phyloP scores from a whole-genome alignment of 2,329 filamentous ascomycete species.

The Rhytidhysteron rufulum region DNA sequence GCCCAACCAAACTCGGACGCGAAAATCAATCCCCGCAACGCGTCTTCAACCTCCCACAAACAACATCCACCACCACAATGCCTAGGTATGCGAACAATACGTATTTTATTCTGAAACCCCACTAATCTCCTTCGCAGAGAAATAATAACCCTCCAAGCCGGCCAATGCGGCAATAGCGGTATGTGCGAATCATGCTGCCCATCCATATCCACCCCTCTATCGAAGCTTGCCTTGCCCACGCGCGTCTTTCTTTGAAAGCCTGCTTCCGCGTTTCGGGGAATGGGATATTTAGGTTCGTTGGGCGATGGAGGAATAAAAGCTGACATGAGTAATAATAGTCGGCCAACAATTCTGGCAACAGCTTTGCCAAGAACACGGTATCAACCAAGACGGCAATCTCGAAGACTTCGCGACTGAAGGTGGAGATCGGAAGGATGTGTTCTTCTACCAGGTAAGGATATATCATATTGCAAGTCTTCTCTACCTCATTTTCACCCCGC shows the following conservation, averaged over 20 bases:
- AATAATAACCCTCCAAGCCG: constrained; percentile 98
- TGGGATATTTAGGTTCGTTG: no score
- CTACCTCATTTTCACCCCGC: background rate
- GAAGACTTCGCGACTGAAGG: constrained; percentile 98
- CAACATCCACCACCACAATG: constrained; percentile 26
- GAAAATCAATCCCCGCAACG: constrained; percentile 25
- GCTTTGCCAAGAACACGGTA: constrained; percentile 95
- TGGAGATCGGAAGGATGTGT: constrained; percentile 96
- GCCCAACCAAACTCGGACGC: constrained; percentile 18
- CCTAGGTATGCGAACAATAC: constrained; percentile 27
- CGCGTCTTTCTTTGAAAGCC: no score
- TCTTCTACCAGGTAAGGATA: constrained; percentile 74
- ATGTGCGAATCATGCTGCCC: constrained; percentile 41
- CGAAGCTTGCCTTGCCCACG: background rate
- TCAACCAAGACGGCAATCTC: constrained; percentile 93
- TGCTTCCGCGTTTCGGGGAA: no score
- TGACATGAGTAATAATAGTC: no score
- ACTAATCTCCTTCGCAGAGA: constrained; percentile 57
- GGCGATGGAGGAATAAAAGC: no score
- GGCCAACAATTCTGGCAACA: constrained; percentile 99
- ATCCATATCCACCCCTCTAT: constrained; percentile 2
- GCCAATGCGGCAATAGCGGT: constrained; percentile 99
- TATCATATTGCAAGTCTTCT: constrained; percentile 3
- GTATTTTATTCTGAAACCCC: constrained; percentile 6
- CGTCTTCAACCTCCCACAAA: constrained; percentile 20